Percentiles rank a stretch among this genome's conserved stretches.
Evolutionary conservation across 2,329 filamentous ascomycete species (phyloP).

Genomic region (Aspergillus glaucus): DNA sequence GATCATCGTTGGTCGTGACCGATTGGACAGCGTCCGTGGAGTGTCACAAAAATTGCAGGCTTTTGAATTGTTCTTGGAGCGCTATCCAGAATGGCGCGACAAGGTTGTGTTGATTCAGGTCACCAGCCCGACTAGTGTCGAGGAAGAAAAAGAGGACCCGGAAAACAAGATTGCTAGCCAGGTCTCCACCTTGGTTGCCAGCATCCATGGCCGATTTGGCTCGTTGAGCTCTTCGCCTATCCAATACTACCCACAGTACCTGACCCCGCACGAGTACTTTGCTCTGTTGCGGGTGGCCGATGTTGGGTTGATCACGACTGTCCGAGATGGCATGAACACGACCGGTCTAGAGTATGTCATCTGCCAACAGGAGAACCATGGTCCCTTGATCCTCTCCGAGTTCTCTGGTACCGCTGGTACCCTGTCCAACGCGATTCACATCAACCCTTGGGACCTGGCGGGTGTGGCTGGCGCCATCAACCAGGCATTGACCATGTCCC

Average conservation of each 20-base stretch:
- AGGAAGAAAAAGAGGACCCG: slow-evolving; percentile 68
- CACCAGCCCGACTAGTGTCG: slow-evolving; percentile 76
- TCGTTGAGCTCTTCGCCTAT: slow-evolving; percentile 85
- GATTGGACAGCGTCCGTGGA: slow-evolving; percentile 86
- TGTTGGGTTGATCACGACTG: slow-evolving; percentile 89
- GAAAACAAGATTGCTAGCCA: slow-evolving; percentile 79
- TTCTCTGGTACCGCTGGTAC: slow-evolving; percentile 92
- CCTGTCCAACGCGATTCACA: slow-evolving; percentile 79
- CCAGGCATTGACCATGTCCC: slow-evolving; percentile 68
- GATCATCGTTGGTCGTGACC: slow-evolving; percentile 88
- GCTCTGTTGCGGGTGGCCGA: slow-evolving; percentile 85
- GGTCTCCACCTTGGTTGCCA: slow-evolving; percentile 82
- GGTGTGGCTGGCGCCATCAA: slow-evolving; percentile 81
- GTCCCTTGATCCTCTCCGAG: slow-evolving; percentile 88
- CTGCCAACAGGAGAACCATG: slow-evolving; percentile 79
- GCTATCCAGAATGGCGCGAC: slow-evolving; percentile 85
- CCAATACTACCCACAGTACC: slow-evolving; percentile 90
- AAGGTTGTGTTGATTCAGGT: slow-evolving; percentile 93
- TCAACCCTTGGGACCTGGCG: slow-evolving; percentile 90
- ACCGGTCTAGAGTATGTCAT: slow-evolving; percentile 92
- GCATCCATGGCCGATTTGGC: slow-evolving; percentile 86
- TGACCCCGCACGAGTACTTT: slow-evolving; percentile 86
- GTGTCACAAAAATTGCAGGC: slow-evolving; percentile 95
- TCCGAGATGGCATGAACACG: slow-evolving; percentile 96
- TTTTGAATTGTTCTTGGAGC: slow-evolving; percentile 84